phyloP scores from a whole-genome alignment of 2,329 filamentous ascomycete species.

The Fusarium humuli region DNA sequence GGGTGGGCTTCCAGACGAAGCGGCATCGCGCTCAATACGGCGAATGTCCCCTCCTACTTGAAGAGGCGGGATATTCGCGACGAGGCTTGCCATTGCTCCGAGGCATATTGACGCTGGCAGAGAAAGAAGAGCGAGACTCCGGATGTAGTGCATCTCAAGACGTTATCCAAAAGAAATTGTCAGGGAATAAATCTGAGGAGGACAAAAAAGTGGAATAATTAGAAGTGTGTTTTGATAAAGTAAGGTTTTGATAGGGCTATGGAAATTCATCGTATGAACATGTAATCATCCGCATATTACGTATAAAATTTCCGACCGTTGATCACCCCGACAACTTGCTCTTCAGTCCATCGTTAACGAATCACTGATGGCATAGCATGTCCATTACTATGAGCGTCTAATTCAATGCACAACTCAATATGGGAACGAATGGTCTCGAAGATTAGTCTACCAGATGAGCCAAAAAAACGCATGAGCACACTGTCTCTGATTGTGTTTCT shows the following conservation, averaged over 20 bases:
- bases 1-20: background rate
- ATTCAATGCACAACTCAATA: no score
- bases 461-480: no score
- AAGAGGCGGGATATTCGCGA: background rate
- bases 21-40: background rate
- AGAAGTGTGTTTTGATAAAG: background rate
- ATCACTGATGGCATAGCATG: no score
- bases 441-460: no score
- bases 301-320: background rate
- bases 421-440: no score
- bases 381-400: rapidly evolving
- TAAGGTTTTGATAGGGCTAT: background rate
- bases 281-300: background rate
- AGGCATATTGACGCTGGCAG: background rate
- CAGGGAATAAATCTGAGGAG: background rate
- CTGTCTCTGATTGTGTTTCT: background rate
- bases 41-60: background rate
- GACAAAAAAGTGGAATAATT: background rate
- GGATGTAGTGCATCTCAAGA: background rate
- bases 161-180: background rate
- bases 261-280: background rate
- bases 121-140: background rate
- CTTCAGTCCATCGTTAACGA: background rate
- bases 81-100: background rate
- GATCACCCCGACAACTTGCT: background rate